Conservation (phyloP, 2,329 filamentous ascomycete genomes). For the Aspergillus chevalieri region DNA sequence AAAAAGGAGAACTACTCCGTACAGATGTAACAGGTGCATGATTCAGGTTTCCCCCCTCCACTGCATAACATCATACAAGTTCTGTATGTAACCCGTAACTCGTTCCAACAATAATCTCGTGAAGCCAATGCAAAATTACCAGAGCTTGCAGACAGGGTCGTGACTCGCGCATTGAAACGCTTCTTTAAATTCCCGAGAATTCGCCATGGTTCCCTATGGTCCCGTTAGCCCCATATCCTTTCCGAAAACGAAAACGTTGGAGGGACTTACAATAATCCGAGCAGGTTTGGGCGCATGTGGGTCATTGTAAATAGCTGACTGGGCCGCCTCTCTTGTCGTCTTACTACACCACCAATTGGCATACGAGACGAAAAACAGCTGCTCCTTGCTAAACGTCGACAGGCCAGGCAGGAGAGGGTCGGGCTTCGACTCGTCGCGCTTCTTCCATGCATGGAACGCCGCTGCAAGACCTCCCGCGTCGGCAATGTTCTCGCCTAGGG, state of each 20-base stretch:
- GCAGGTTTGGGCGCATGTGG: slow-evolving; percentile 60
- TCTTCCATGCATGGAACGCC: slow-evolving; percentile 61
- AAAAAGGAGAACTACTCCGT: no score
- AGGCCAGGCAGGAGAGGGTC: slow-evolving; percentile 55
- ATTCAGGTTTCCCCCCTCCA: no score
- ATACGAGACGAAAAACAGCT: slow-evolving; percentile 64
- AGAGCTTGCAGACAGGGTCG: slow-evolving; percentile 64
- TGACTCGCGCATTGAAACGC: slow-evolving; percentile 61
- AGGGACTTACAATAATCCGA: slow-evolving; percentile 43
- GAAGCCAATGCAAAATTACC: slow-evolving; percentile 41
- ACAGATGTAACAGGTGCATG: no score
- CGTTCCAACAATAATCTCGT: neutral
- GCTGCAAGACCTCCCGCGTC: slow-evolving; percentile 62
- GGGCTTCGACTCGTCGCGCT: slow-evolving; percentile 47
- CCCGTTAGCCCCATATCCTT: slow-evolving; percentile 3
- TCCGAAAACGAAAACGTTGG: slow-evolving; percentile 7
- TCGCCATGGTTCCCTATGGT: slow-evolving; percentile 55
- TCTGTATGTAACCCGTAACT: no score
- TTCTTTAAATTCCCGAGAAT: slow-evolving; percentile 62
- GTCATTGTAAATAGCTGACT: slow-evolving; percentile 56
- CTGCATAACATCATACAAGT: no score
- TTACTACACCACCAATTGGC: slow-evolving; percentile 63
- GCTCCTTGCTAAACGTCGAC: slow-evolving; percentile 57
- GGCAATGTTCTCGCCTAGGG: slow-evolving; percentile 65
- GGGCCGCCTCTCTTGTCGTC: slow-evolving; percentile 52